Percentiles rank a stretch among this genome's conserved stretches.
Evolutionary conservation across 192 early-diverging fungal genomes (phyloP).

Genomic region (Entomortierella chlamydospora): DNA sequence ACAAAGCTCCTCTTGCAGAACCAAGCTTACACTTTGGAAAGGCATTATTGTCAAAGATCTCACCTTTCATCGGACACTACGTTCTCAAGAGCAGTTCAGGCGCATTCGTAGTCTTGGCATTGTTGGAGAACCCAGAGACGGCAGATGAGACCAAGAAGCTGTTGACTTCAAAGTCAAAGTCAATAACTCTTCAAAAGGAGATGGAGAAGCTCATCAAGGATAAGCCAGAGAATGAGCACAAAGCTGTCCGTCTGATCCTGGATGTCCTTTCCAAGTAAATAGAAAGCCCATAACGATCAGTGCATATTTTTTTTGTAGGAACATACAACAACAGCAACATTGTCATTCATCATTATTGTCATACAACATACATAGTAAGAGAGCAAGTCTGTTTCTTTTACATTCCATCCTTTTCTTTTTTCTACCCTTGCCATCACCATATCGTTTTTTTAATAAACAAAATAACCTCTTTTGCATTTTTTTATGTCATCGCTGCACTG

Average conservation of each 20-base stretch:
- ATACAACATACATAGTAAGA: too few species aligned
- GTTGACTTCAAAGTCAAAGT: conserved; percentile 25
- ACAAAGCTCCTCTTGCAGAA: conserved; percentile 43
- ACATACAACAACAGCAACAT: background rate
- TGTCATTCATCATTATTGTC: background rate
- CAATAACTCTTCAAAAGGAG: conserved; percentile 53
- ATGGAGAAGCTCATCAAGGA: conserved; percentile 48
- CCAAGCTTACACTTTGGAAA: conserved; percentile 54
- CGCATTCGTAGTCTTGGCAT: conserved; percentile 53
- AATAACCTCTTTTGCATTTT: too few species aligned
- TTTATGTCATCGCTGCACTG: background rate
- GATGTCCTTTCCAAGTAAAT: conserved; percentile 43
- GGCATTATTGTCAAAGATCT: conserved; percentile 38
- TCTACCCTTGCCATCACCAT: background rate
- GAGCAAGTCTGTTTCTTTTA: background rate
- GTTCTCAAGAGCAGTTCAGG: conserved; percentile 30
- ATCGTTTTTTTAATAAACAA: too few species aligned
- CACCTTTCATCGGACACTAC: conserved; percentile 45
- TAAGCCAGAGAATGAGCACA: conserved; percentile 30
- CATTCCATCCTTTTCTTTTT: background rate
- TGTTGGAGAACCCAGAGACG: conserved; percentile 57
- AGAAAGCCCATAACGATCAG: background rate
- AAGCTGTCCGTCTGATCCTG: conserved; percentile 43
- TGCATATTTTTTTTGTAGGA: background rate
- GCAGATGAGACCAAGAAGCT: conserved; percentile 49